Evolutionary conservation across 495 filamentous ascomycete genomes (phyloP).

Genomic region (Aspergillus ostianus): DNA sequence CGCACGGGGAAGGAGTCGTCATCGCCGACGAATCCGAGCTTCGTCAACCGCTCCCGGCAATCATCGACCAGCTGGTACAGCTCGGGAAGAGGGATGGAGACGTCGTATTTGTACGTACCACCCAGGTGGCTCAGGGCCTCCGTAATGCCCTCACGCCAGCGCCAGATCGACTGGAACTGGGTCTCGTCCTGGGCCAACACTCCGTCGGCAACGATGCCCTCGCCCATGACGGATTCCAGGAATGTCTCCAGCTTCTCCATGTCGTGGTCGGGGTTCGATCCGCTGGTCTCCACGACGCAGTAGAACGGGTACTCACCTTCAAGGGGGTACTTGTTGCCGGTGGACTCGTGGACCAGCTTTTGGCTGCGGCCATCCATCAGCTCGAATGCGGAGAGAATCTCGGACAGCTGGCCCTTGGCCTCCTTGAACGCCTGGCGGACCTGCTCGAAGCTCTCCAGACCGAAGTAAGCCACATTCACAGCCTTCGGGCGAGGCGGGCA

Average conservation of each 20-base stretch:
- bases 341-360: slow-evolving; percentile 67
- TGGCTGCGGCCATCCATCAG: slow-evolving; percentile 89
- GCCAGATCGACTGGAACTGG: slow-evolving; percentile 81
- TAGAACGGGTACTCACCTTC: slow-evolving; percentile 88
- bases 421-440: slow-evolving; percentile 77
- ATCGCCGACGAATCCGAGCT: slow-evolving; percentile 74
- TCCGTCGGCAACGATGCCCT: slow-evolving; percentile 81
- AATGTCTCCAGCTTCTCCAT: slow-evolving; percentile 79
- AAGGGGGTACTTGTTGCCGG: slow-evolving; percentile 73
- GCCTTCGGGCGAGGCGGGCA: slow-evolving; percentile 84
- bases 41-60: slow-evolving; percentile 63
- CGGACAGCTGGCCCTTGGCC: slow-evolving; percentile 84
- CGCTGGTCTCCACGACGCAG: slow-evolving; percentile 93
- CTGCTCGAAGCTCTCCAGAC: slow-evolving; percentile 80
- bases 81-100: slow-evolving; percentile 87
- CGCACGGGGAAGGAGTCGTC: slow-evolving; percentile 77
- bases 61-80: slow-evolving; percentile 90
- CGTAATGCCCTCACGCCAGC: slow-evolving; percentile 89
- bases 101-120: slow-evolving; percentile 96
- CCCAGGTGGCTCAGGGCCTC: slow-evolving; percentile 87
- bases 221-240: slow-evolving; percentile 85
- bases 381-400: slow-evolving; percentile 97
- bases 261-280: slow-evolving; percentile 91
- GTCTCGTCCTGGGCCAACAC: slow-evolving; percentile 90
- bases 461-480: slow-evolving; percentile 88